Evolutionary conservation across 2,329 filamentous ascomycete species (phyloP), one percentile per base, ranked within the genome.

Genomic region (Trichocomaceae sp.): DNA sequence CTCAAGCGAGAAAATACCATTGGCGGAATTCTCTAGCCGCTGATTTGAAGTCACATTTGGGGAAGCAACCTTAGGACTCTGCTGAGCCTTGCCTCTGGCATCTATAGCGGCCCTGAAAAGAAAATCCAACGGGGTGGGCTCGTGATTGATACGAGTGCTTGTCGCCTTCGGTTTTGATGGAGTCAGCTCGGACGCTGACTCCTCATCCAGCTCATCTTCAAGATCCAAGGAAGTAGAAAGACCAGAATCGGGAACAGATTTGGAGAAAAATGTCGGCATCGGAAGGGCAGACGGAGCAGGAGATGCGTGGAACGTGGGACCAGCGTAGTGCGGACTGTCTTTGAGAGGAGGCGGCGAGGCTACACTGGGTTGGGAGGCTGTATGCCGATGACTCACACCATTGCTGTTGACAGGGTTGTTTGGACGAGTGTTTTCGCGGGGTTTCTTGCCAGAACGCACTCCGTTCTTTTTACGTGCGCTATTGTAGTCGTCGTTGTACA

Each of bases 251-350:
- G 85, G 84, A 12, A 88, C 79, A 0, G 88, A 84, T 64, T 87
- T 91, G 26, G 87, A 86, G 58, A 87, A 82, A 69, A 96, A 96
- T 65, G 87, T 95, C 10, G 93, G 93, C 56, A 96, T 87, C 0
- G 93, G 93, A 31, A 99, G 78, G 22, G 90, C 85, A 8, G 90
- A 95, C 0, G 93, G 87, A 1, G 91, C 92, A 19, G 93, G 93
- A 8, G 93, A 97, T 41, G 90, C 88, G 71, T 96, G 91, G 70
- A 97, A 99, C 5, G 90, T 95, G 33, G 92, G 87, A 13, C 92
- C 93, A 39, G 93, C 93, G 72, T 96, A 99, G 46, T 71, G 69
- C 12, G 69, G 60, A 48, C 66, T 69, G 49, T 72, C 68, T 49
- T 69, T 72, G 20, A 52, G 20, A 42, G 63, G 35, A 12, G 71